Evolutionary conservation across 805 yeast genomes (phyloP), one percentile per base, ranked within the genome.

Genomic region (Wickerhamomyces hampshirensis): DNA sequence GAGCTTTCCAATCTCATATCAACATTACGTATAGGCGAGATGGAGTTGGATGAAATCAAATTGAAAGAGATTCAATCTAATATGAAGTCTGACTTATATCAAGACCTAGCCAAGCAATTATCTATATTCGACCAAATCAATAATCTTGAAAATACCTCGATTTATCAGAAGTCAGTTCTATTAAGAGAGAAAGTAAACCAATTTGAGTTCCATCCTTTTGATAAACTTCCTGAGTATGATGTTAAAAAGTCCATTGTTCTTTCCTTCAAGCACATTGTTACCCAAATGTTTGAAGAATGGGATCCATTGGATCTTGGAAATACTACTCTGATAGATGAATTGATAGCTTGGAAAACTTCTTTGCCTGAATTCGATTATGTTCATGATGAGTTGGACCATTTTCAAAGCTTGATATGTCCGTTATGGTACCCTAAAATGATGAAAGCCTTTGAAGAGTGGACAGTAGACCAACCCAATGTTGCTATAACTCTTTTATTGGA

Each of bases 401-500:
- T 61, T 36, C 69, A 66, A 28, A 51, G 61, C 23, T 38, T 69
- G 40, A 42, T 72, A 11, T 46, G 56, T 13, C 40, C 47, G 5
- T 33, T 51, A 4, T 69, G 73, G 71, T 44, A 55, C 4, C 63
- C 66, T 0, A 58, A 56, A 15, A 47, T 67, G 5, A 37, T 49
- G 2, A 24, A 45, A 0, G 51, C 50, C 10, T 50, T 69, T 10
- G 33, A 47, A 7, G 45, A 53, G 6, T 72, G 77, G 77, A 43
- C 60, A 7, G 50, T 60, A 5, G 34, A 47, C 13, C 59, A 63
- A 28, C 69, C 75, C 1, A 60, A 63, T 31, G 35, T 65, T 10
- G 67, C 65, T 1, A 51, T 71, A 6, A 50, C 62, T 1, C 37
- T 69, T 3, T 34, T 73, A 0, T 55, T 69, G 14, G 65, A 63